Evolutionary conservation across 345 rosid species (phyloP).

Genomic region (Ceriops zippeliana): DNA sequence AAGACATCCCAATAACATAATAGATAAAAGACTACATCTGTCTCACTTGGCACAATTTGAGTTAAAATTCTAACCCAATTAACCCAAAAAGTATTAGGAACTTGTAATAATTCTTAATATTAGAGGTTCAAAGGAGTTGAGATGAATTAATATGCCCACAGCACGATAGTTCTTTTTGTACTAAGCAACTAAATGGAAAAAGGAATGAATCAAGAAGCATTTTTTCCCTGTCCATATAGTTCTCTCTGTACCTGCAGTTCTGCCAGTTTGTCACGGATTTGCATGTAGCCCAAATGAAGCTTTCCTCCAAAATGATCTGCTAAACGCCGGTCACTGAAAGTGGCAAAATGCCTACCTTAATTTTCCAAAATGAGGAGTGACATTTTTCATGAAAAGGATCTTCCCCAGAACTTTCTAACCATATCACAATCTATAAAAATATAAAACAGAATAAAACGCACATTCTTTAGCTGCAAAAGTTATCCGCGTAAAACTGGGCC

Average conservation of each 20-base stretch:
- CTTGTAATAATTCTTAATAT: not conserved
- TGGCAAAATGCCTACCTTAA: constrained; percentile 2
- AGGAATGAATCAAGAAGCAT: too few relatives aligned
- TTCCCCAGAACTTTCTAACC: constrained; percentile 38
- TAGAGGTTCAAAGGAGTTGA: not conserved
- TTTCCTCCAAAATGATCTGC: constrained; percentile 99
- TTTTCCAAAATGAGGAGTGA: not conserved
- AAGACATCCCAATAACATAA: constrained; percentile 24
- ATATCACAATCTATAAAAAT: constrained; percentile 59
- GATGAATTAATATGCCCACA: not conserved
- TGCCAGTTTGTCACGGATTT: constrained; percentile 85
- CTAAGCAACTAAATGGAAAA: not conserved
- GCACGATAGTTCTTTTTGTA: not conserved
- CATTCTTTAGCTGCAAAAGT: constrained; percentile 99
- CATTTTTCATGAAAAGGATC: constrained; percentile 7
- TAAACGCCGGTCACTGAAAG: constrained; percentile 93
- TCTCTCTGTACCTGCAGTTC: constrained; percentile 71
- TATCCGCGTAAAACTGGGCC: constrained; percentile 99
- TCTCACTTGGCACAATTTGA: constrained; percentile 4
- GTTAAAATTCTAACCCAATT: too few relatives aligned
- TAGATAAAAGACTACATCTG: constrained; percentile 4
- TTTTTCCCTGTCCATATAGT: not conserved
- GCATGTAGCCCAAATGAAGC: constrained; percentile 96
- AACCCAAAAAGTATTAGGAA: too few relatives aligned
- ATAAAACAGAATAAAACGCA: constrained; percentile 92